phyloP scores from a whole-genome alignment of 176 grass and related monocot genomes.

The Otatea glauca region DNA sequence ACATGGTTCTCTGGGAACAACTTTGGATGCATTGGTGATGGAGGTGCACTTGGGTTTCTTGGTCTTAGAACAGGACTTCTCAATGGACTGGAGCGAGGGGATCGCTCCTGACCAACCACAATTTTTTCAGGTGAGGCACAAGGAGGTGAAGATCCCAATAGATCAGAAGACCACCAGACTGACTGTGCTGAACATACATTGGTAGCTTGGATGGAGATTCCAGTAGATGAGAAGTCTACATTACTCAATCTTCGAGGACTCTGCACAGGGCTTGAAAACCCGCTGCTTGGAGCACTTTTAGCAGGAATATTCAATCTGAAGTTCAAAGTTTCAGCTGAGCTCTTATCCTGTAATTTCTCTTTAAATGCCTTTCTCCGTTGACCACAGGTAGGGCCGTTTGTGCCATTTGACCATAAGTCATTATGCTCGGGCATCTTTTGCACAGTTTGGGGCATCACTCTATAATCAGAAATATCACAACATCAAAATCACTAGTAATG shows the following conservation, averaged over 20 bases:
- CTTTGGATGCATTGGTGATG: conserved; percentile 69
- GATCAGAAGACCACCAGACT: conserved; percentile 59
- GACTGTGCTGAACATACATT: conserved; percentile 59
- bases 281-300: conserved; percentile 81
- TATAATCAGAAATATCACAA: conserved; percentile 33
- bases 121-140: conserved; percentile 62
- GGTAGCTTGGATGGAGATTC: conserved; percentile 40
- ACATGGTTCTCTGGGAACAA: conserved; percentile 54
- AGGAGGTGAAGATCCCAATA: conserved; percentile 48
- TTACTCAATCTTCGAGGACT: conserved; percentile 64
- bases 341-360: conserved; percentile 56
- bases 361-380: conserved; percentile 55
- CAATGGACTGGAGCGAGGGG: conserved; percentile 62
- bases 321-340: conserved; percentile 50
- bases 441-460: conserved; percentile 38
- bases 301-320: conserved; percentile 72
- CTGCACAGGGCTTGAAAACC: conserved; percentile 73
- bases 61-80: conserved; percentile 55
- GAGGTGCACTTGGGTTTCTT: conserved; percentile 65
- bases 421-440: conserved; percentile 43
- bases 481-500: conserved; percentile 26
- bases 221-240: conserved; percentile 55
- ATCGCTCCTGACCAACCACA: conserved; percentile 51
- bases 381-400: conserved; percentile 49
- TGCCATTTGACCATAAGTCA: conserved; percentile 37